Percentiles rank a stretch among this genome's conserved stretches.
These are phyloP conservation scores for Lathyrus aphaca DNA, from an alignment of 306 rosid genomes.

Conservation along the genomic window DNA sequence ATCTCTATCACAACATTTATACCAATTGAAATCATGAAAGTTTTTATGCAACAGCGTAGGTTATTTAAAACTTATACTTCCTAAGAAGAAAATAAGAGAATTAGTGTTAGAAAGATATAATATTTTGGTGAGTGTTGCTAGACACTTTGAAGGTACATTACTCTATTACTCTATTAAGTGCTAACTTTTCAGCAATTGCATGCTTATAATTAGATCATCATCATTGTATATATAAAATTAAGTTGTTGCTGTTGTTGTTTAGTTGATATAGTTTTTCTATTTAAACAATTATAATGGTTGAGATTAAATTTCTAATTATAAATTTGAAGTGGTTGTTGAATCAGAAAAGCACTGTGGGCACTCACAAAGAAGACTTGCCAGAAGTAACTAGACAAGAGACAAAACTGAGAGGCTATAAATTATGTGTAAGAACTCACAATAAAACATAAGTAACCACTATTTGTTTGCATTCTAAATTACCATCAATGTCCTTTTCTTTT, in stretches of 20 bases:
- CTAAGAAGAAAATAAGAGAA: background rate
- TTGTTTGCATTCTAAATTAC: constrained; percentile 27
- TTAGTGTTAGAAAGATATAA: background rate
- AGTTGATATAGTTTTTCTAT: constrained; percentile 21
- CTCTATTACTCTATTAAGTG: background rate
- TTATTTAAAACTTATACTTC: too few species aligned
- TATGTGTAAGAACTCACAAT: background rate
- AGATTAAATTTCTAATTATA: constrained; percentile 29
- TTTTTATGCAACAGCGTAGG: too few species aligned
- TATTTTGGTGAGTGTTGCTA: background rate
- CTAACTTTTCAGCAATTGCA: constrained; percentile 12
- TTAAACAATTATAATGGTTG: constrained; percentile 36
- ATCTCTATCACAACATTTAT: too few species aligned
- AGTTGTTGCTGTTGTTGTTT: constrained; percentile 23
- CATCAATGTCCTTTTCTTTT: constrained; percentile 15
- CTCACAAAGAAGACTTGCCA: constrained; percentile 17
- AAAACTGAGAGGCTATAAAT: constrained; percentile 26
- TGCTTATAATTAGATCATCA: constrained; percentile 33
- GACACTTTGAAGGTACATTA: background rate
- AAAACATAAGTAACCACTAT: constrained; percentile 20
- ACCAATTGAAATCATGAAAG: too few species aligned
- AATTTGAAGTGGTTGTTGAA: constrained; percentile 39
- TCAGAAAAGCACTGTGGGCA: constrained; percentile 39
- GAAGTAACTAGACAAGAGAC: constrained; percentile 27
- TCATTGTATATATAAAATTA: background rate